These are phyloP conservation scores for Tuber microsphaerosporum DNA, from an alignment of 495 filamentous ascomycete species.

Conservation along the genomic window DNA sequence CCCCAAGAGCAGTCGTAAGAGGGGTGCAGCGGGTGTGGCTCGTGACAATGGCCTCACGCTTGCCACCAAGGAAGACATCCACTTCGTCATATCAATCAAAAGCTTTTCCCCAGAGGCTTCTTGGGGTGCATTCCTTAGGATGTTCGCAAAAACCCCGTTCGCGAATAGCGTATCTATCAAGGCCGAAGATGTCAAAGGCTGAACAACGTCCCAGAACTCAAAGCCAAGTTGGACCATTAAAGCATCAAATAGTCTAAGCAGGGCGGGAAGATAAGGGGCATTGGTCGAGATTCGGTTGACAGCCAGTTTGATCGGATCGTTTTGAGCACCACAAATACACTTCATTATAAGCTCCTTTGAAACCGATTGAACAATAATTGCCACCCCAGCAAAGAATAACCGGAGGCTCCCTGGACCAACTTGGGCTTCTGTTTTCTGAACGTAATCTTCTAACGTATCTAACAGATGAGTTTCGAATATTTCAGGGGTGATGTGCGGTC, in stretches of 20 bases:
- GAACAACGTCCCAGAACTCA: slow-evolving; percentile 41
- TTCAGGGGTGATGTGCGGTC: slow-evolving; percentile 21
- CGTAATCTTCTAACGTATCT: slow-evolving; percentile 24
- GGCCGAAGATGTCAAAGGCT: slow-evolving; percentile 34
- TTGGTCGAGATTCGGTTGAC: slow-evolving; percentile 36
- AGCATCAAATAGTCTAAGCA: slow-evolving; percentile 37
- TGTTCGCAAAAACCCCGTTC: slow-evolving; percentile 30
- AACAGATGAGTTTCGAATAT: slow-evolving; percentile 36
- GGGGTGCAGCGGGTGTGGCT: slow-evolving; percentile 31
- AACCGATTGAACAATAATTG: slow-evolving; percentile 34
- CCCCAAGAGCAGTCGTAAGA: slow-evolving; percentile 34
- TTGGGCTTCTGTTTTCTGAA: slow-evolving; percentile 30
- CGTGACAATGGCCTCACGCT: slow-evolving; percentile 37
- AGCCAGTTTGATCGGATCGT: slow-evolving; percentile 41
- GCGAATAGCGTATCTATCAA: slow-evolving; percentile 36
- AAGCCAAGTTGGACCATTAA: slow-evolving; percentile 38
- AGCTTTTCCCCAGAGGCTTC: slow-evolving; percentile 24
- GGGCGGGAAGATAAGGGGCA: slow-evolving; percentile 32
- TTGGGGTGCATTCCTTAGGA: slow-evolving; percentile 31
- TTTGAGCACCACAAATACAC: slow-evolving; percentile 39
- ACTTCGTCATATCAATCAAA: slow-evolving; percentile 36
- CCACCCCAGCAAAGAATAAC: slow-evolving; percentile 34
- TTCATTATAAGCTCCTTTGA: slow-evolving; percentile 35
- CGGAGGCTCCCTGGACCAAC: slow-evolving; percentile 18
- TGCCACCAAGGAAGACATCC: slow-evolving; percentile 40